These are phyloP conservation scores for Diophrys sp. DNA, from an alignment of 73 alveolate genomes.

Conservation along the genomic window DNA sequence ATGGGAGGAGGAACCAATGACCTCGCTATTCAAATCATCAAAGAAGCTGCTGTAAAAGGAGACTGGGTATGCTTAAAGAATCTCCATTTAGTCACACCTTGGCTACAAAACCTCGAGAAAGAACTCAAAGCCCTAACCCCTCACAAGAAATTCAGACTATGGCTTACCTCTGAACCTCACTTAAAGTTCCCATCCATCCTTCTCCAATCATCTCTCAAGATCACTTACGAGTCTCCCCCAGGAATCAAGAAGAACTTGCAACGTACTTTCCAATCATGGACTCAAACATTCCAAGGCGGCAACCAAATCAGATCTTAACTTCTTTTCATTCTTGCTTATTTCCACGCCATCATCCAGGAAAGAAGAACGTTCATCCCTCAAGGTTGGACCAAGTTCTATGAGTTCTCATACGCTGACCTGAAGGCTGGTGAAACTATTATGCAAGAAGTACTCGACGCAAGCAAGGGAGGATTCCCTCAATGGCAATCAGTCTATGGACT, in stretches of 20 bases:
- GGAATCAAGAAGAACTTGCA: constrained; percentile 98
- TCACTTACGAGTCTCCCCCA: constrained; percentile 99
- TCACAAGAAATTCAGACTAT: constrained; percentile 96
- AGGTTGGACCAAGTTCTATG: constrained; percentile 99
- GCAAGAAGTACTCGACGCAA: constrained; percentile 64
- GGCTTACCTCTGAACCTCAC: constrained; percentile 99
- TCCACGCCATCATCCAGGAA: constrained; percentile 99
- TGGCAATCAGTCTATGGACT: constrained; percentile 98
- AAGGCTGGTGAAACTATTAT: constrained; percentile 92
- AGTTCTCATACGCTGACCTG: constrained; percentile 98
- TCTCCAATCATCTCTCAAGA: constrained; percentile 94
- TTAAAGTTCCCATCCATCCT: constrained; percentile 98
- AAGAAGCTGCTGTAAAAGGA: constrained; percentile 97
- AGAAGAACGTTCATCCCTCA: constrained; percentile 99
- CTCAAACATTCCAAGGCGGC: constrained; percentile 81
- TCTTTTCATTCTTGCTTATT: constrained; percentile 97
- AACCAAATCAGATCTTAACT: constrained; percentile 88
- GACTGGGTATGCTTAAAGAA: constrained; percentile 99
- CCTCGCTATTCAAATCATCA: constrained; percentile 88
- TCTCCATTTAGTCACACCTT: constrained; percentile 98
- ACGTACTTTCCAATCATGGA: constrained; percentile 93
- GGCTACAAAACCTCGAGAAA: constrained; percentile 98
- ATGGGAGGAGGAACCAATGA: constrained; percentile 99
- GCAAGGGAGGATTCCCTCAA: constrained; percentile 69
- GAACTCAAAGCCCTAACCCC: constrained; percentile 91